phyloP scores from a whole-genome alignment of 495 filamentous ascomycete genomes.

The Neurospora tetrasperma region DNA sequence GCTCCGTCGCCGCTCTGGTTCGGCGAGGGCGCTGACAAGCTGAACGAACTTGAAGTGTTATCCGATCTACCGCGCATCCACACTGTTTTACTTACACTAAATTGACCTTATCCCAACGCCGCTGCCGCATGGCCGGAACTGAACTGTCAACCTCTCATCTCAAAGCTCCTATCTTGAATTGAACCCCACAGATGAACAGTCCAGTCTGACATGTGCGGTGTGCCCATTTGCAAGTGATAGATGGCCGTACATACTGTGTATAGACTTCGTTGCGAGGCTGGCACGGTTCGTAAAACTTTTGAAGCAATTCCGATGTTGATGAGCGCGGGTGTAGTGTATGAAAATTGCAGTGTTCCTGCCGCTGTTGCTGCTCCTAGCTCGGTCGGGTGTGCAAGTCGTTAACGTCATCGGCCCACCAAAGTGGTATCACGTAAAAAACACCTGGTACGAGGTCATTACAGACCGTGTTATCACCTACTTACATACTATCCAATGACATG shows the following conservation, averaged over 20 bases:
- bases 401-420: background rate
- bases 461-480: background rate
- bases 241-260: background rate
- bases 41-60: background rate
- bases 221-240: background rate
- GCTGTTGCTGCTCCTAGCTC: background rate
- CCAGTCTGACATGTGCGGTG: background rate
- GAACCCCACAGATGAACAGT: background rate
- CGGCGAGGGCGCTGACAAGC: background rate
- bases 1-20: background rate
- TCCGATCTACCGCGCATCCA: background rate
- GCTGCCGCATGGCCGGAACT: background rate
- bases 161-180: background rate
- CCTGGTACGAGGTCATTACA: background rate
- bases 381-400: background rate
- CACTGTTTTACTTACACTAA: background rate
- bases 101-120: background rate
- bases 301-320: background rate
- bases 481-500: background rate
- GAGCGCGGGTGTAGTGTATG: background rate
- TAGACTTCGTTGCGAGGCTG: background rate
- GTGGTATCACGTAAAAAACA: background rate
- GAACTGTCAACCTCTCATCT: background rate
- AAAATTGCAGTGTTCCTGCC: background rate
- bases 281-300: background rate